Conservation (phyloP, 2,329 filamentous ascomycete genomes). For the Lasiodiplodia sp. region DNA sequence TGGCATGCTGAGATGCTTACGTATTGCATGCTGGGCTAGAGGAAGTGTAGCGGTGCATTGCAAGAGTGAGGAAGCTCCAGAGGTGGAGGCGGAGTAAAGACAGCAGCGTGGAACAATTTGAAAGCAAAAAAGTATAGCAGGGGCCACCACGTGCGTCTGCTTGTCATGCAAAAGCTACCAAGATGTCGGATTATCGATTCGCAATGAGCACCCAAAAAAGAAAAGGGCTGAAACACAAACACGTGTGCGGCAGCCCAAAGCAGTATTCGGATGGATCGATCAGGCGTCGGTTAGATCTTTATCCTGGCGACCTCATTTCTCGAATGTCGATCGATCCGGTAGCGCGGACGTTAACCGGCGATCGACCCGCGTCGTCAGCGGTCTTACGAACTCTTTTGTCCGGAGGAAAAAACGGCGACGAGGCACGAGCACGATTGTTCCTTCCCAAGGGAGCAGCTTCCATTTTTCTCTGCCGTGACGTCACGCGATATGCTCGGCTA, state of each 20-base stretch:
- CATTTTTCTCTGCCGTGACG: not conserved
- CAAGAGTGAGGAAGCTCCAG: no score
- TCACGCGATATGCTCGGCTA: not conserved
- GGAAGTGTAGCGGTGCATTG: no score
- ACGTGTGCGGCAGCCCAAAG: conserved; percentile 4
- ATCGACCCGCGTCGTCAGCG: not conserved
- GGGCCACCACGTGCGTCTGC: no score
- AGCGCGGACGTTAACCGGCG: not conserved
- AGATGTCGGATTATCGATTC: not conserved
- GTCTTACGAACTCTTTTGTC: not conserved
- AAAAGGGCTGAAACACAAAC: conserved; percentile 8
- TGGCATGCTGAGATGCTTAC: no score
- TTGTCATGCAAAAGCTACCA: no score
- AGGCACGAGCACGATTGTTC: not conserved
- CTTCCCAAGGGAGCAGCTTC: no score
- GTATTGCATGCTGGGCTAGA: no score
- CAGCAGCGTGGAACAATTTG: no score
- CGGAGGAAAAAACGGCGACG: not conserved
- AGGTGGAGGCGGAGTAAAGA: no score
- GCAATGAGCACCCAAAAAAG: not conserved
- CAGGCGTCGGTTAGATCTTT: not conserved
- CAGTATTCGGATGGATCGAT: not conserved
- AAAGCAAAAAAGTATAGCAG: no score
- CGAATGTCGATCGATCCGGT: conserved; percentile 10
- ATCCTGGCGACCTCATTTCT: conserved; percentile 14